Percentiles rank a stretch among this genome's conserved stretches.
Conservation (phyloP, 306 rosid species). For the cucumber (Cucumis sativus) region Cucumber_9930_V3 NC_026657.2:3252001-3252500, state of each 20-base stretch:
- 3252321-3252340: neutral
- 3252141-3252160: conserved; percentile 62
- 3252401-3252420: neutral
- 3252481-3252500: neutral
- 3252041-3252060: neutral
- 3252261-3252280: conserved; percentile 80
- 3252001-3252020: neutral
- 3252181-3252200: conserved; percentile 89
- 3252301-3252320: conserved; percentile 51
- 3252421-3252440: neutral
- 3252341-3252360: neutral
- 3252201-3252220: conserved; percentile 97
- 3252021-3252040: neutral
- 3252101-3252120: conserved; percentile 11
- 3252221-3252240: conserved; percentile 92
- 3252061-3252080: neutral
- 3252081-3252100: neutral
- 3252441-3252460: neutral
- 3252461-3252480: neutral
- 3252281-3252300: conserved; percentile 61
- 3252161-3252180: conserved; percentile 83
- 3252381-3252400: neutral
- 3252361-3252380: neutral
- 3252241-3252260: conserved; percentile 94
- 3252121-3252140: conserved; percentile 94